Conservation (phyloP, 768 basidiomycete species). For the Lentinula edodes region DNA sequence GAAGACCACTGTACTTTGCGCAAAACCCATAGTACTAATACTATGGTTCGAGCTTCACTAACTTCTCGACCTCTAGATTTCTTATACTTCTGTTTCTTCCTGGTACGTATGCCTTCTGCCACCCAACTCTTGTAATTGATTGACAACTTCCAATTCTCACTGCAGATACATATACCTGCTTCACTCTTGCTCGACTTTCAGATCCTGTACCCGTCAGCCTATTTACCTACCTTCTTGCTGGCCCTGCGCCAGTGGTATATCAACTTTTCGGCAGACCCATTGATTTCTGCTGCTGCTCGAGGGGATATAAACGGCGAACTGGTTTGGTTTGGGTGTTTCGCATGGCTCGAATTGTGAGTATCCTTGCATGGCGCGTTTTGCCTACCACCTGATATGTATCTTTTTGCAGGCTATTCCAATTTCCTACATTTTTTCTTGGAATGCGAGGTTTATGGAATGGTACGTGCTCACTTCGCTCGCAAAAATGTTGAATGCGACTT, state of each 20-base stretch:
- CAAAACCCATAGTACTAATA: too few relatives aligned
- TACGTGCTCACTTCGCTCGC: conserved; percentile 13
- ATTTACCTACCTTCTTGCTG: conserved; percentile 44
- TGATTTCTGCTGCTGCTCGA: conserved; percentile 50
- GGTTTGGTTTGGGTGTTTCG: conserved; percentile 13
- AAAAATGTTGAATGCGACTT: not conserved
- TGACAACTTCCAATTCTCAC: not conserved
- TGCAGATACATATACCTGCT: conserved; percentile 57
- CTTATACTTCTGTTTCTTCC: conserved; percentile 67
- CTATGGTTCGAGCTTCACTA: not conserved
- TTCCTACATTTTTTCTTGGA: conserved; percentile 75
- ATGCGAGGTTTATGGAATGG: conserved; percentile 55
- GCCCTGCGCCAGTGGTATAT: conserved; percentile 47
- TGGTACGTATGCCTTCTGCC: conserved; percentile 34
- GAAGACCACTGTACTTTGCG: too few relatives aligned
- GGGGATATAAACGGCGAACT: conserved; percentile 25
- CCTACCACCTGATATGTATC: not conserved
- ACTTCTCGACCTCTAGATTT: conserved; percentile 52
- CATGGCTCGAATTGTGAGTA: not conserved
- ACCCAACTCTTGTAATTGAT: not conserved
- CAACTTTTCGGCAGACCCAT: conserved; percentile 57
- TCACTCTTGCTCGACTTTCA: conserved; percentile 71
- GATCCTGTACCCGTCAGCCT: conserved; percentile 47
- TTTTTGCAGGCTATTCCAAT: conserved; percentile 51
- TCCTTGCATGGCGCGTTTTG: not conserved